These are phyloP conservation scores for Pseudopyricularia javanii DNA, from an alignment of 2,329 filamentous ascomycete genomes.

Conservation along the genomic window DNA sequence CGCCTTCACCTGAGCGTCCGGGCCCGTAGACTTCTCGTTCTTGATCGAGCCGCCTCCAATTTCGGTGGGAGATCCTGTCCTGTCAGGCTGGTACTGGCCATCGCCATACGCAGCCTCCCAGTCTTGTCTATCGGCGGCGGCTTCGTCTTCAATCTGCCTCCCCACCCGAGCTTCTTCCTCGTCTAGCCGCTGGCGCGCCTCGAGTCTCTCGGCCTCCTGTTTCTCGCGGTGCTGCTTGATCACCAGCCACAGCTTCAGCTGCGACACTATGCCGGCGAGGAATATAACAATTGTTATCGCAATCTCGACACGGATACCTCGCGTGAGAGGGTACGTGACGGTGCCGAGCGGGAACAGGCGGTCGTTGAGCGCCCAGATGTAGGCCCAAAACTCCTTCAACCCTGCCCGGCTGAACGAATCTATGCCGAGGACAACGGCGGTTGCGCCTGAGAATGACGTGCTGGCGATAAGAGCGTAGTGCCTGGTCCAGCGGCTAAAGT, in stretches of 20 bases:
- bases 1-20: background rate
- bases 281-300: conserved; percentile 66
- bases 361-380: conserved; percentile 74
- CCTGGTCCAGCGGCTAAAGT: conserved; percentile 67
- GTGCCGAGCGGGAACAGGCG: conserved; percentile 68
- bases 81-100: background rate
- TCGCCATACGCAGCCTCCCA: conserved; percentile 74
- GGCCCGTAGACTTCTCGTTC: background rate
- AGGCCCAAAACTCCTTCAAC: conserved; percentile 92
- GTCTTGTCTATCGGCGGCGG: conserved; percentile 45
- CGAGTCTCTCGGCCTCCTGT: conserved; percentile 35
- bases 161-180: conserved; percentile 60
- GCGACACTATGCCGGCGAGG: conserved; percentile 66
- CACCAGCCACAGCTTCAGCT: conserved; percentile 76
- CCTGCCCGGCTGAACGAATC: conserved; percentile 87
- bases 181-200: conserved; percentile 40
- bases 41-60: background rate
- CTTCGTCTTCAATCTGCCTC: conserved; percentile 50
- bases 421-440: conserved; percentile 67
- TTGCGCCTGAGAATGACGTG: conserved; percentile 74
- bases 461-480: conserved; percentile 64
- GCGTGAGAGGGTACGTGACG: conserved; percentile 72
- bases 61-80: background rate
- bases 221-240: conserved; percentile 50
- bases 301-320: conserved; percentile 75